Percentiles rank a stretch among this genome's conserved stretches.
Evolutionary conservation across 805 yeast species (phyloP).

Genomic region (Vanderwaltozyma yarrowii): DNA sequence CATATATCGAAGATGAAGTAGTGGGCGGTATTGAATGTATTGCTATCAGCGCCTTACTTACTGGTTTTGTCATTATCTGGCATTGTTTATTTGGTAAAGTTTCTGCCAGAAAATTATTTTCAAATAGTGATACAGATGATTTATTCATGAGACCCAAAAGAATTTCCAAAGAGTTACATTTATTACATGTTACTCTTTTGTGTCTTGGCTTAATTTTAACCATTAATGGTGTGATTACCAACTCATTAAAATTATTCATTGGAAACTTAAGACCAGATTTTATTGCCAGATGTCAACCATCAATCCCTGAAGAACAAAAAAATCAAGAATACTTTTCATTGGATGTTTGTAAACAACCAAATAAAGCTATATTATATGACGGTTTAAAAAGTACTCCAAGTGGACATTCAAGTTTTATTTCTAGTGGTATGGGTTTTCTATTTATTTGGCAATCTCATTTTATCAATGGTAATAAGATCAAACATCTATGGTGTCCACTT

Average conservation of each 20-base stretch:
- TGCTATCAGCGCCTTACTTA: constrained; percentile 9
- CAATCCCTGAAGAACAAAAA: constrained; percentile 3
- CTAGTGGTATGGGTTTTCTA: constrained; percentile 15
- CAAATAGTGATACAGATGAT: constrained; percentile 1
- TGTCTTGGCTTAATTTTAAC: constrained; percentile 14
- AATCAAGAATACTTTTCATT: constrained; percentile 5
- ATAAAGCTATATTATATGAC: constrained; percentile 15
- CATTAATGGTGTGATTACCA: constrained; percentile 19
- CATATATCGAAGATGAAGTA: constrained; percentile 14
- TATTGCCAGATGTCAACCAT: constrained; percentile 20
- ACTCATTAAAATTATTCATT: constrained; percentile 18
- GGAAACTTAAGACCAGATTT: constrained; percentile 26
- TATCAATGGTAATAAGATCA: constrained; percentile 7
- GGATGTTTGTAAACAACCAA: constrained; percentile 13
- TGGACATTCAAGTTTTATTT: constrained; percentile 23
- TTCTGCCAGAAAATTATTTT: constrained; percentile 2
- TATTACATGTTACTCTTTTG: constrained; percentile 15
- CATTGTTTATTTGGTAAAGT: constrained; percentile 11
- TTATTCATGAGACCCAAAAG: constrained; percentile 9
- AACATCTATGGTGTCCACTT: constrained; percentile 22
- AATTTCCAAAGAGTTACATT: constrained; percentile 15
- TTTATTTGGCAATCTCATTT: constrained; percentile 18
- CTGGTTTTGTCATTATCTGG: constrained; percentile 6
- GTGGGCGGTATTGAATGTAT: constrained; percentile 16
- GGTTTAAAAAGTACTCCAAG: constrained; percentile 27